A percentile compares a stretch with the other conserved stretches of the same genome.
Evolutionary conservation across 2,329 filamentous ascomycete genomes (phyloP).

Genomic region (Podosphaera xanthii): DNA sequence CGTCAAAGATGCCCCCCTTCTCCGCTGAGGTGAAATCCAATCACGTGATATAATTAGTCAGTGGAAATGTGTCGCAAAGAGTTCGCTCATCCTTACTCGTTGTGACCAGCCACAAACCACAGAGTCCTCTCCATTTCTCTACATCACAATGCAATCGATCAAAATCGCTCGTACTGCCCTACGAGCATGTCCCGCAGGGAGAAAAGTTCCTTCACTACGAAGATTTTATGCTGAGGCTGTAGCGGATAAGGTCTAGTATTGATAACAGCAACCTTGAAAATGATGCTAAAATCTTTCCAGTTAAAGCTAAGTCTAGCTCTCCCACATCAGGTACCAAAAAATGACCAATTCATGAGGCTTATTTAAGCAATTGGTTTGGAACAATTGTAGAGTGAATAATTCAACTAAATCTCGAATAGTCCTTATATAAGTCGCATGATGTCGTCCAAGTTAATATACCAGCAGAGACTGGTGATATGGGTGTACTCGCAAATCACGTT

Average conservation of each 20-base stretch:
- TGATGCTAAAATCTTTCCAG: constrained; percentile 20
- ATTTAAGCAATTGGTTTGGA: neutral
- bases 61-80: too few relatives aligned
- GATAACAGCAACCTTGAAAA: constrained; percentile 8
- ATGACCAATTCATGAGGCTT: too few relatives aligned
- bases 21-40: too few relatives aligned
- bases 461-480: constrained; percentile 96
- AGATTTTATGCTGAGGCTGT: constrained; percentile 80
- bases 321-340: constrained; percentile 73
- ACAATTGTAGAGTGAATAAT: too few relatives aligned
- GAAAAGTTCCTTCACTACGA: constrained; percentile 57
- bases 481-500: constrained; percentile 97
- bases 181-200: constrained; percentile 54
- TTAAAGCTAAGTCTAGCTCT: constrained; percentile 97
- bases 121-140: too few relatives aligned
- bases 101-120: too few relatives aligned
- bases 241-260: constrained; percentile 46
- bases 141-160: constrained; percentile 35
- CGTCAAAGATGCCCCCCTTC: too few relatives aligned
- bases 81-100: too few relatives aligned
- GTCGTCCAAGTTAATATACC: constrained; percentile 95
- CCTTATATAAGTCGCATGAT: constrained; percentile 44
- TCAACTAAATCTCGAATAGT: constrained; percentile 23
- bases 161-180: constrained; percentile 79
- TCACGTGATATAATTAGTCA: too few relatives aligned